Base-by-base conservation (phyloP, 1,139 yeast species). In the Lodderomyces metapsilosis region DNA sequence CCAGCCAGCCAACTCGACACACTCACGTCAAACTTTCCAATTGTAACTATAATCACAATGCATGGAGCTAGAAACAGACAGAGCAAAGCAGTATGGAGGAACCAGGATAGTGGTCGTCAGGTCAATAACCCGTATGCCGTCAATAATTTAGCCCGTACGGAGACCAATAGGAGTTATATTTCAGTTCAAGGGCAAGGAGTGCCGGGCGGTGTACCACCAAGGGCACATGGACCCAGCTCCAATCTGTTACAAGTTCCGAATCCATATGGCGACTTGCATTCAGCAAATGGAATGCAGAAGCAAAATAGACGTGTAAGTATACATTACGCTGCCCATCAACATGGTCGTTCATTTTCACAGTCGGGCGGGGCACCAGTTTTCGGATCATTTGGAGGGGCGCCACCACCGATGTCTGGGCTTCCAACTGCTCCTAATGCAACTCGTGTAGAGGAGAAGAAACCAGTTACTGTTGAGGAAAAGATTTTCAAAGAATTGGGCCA, bases 401-500 rank as follows among this genome's bases (percentile, higher is more conserved):
- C 68, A 11, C 78, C 79, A 1, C 70, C 76, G 1, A 58, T 73
- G 11, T 79, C 81, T 2, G 12, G 11, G 17, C 20, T 38, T 12
- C 32, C 32, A 3, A 5, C 32, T 13, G 32, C n/a, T 5, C 31
- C 39, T 13, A 38, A 45, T 56, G 17, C 12, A n/a, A n/a, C 16
- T 4, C 13, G n/a, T n/a, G 27, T 4, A n/a, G 17, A 4, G 22
- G 17, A 4, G 21, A 33, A 16, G 24, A 43, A 31, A 16, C 32
- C 35, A 18, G 22, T 34, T 12, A 39, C 42, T 10, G 45, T 50
- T 31, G 56, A 50, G 36, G 52, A 62, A 4, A 81, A 75, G 53
- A 79, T 86, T 12, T 67, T 74, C 12, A 64, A 69, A 7, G 78
- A 80, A 44, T 59, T 85, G 44, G 68, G 79, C 12, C 78, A 79